Conservation (phyloP, 2,329 filamentous ascomycete species). For the Aphanoascus verrucosus region DNA sequence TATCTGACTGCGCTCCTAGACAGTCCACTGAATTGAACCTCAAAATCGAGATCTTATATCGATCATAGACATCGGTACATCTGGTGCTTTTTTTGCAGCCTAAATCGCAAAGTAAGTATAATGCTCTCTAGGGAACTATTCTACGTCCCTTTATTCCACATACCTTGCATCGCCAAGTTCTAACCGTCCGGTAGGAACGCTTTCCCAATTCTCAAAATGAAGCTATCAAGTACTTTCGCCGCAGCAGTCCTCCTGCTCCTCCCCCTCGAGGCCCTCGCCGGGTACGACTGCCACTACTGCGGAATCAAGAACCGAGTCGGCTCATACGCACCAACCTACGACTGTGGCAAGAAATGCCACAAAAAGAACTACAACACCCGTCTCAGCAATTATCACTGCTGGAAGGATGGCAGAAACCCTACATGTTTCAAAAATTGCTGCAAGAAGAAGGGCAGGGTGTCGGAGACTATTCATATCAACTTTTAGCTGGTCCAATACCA, state of each 20-base stretch:
- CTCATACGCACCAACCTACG: slow-evolving; percentile 7
- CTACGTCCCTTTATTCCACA: too few species aligned
- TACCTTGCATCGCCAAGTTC: not conserved
- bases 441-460: not conserved
- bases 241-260: slow-evolving; percentile 1
- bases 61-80: too few species aligned
- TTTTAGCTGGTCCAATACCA: too few species aligned
- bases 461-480: not conserved
- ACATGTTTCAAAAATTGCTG: slow-evolving; percentile 13
- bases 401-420: slow-evolving; percentile 11
- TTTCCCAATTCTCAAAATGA: not conserved
- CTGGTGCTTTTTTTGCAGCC: too few species aligned
- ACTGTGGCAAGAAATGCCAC: slow-evolving; percentile 12
- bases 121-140: too few species aligned
- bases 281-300: slow-evolving; percentile 7
- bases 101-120: too few species aligned
- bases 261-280: slow-evolving; percentile 6
- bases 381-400: slow-evolving; percentile 10
- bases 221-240: slow-evolving; percentile 6
- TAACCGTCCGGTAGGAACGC: not conserved
- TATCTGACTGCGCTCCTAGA: too few species aligned
- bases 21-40: too few species aligned
- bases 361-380: slow-evolving; percentile 9
- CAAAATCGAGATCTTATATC: too few species aligned
- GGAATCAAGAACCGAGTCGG: slow-evolving; percentile 2